These are phyloP conservation scores for Pugionium cornutum DNA, from an alignment of 345 rosid species.

Conservation along the genomic window DNA sequence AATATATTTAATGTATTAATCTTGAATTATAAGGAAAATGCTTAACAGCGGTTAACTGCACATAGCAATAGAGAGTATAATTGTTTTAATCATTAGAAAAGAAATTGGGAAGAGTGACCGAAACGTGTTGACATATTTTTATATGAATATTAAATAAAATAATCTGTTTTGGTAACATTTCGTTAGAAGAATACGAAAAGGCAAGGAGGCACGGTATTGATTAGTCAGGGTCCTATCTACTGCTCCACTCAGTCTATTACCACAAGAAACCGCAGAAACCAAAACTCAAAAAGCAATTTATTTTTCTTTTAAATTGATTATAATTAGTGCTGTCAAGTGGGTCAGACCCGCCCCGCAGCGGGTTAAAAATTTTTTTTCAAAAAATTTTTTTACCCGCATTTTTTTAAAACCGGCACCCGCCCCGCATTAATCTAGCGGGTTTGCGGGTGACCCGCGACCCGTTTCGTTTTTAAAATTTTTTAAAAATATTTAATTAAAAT, in stretches of 20 bases:
- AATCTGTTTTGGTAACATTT: neutral
- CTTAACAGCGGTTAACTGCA: slow-evolving; percentile 32
- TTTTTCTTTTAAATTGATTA: neutral
- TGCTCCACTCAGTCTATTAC: slow-evolving; percentile 44
- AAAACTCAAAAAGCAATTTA: slow-evolving; percentile 26
- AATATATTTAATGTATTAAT: neutral
- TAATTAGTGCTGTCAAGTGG: too few species aligned
- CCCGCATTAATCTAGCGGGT: too few species aligned
- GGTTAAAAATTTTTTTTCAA: too few species aligned
- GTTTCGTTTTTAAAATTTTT: too few species aligned
- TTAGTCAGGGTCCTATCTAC: slow-evolving; percentile 35
- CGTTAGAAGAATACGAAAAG: slow-evolving; percentile 40
- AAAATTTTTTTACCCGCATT: too few species aligned
- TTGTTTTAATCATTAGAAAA: slow-evolving; percentile 33
- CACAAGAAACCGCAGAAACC: slow-evolving; percentile 44
- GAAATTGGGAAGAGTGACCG: slow-evolving; percentile 31
- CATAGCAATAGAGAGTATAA: slow-evolving; percentile 26
- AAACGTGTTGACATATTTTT: slow-evolving; percentile 23
- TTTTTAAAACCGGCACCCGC: too few species aligned
- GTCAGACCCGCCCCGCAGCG: too few species aligned
- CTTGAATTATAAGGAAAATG: neutral
- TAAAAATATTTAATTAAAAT: neutral
- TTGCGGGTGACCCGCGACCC: too few species aligned
- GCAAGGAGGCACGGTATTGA: slow-evolving; percentile 34
- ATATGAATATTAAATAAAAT: neutral